A percentile compares a stretch with the other conserved stretches of the same genome.
These are phyloP conservation scores for Medicago ruthenica DNA, from an alignment of 306 rosid genomes.

Conservation along the genomic window DNA sequence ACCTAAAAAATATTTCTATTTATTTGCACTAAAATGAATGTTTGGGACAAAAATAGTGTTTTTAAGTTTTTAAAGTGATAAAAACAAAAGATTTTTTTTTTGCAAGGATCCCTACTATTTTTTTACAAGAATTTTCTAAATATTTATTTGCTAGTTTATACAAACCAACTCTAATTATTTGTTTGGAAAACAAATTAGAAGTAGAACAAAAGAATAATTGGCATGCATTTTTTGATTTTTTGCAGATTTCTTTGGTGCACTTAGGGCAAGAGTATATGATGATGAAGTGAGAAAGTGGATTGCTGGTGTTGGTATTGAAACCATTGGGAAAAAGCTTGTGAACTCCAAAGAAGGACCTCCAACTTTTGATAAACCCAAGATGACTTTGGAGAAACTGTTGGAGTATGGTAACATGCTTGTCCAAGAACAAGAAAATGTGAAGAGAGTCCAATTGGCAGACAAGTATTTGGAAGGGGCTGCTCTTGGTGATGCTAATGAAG, in stretches of 20 bases:
- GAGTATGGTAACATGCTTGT: slow-evolving; percentile 83
- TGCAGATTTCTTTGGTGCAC: slow-evolving; percentile 80
- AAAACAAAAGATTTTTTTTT: too few relatives aligned
- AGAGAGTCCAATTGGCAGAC: slow-evolving; percentile 82
- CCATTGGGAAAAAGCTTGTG: slow-evolving; percentile 69
- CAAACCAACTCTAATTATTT: too few relatives aligned
- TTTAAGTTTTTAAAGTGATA: too few relatives aligned
- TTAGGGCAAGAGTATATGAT: slow-evolving; percentile 75
- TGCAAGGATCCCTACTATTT: too few relatives aligned
- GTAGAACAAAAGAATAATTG: not conserved
- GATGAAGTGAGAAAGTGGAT: slow-evolving; percentile 83
- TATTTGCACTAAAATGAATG: too few relatives aligned
- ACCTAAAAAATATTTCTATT: too few relatives aligned
- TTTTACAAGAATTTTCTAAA: too few relatives aligned
- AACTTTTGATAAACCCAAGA: slow-evolving; percentile 69
- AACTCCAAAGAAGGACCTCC: slow-evolving; percentile 86
- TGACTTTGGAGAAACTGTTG: slow-evolving; percentile 58
- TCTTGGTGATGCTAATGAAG: slow-evolving; percentile 77
- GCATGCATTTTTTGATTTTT: not conserved
- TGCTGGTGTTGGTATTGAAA: slow-evolving; percentile 53
- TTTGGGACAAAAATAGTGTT: too few relatives aligned
- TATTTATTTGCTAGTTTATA: too few relatives aligned
- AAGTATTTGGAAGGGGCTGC: slow-evolving; percentile 78
- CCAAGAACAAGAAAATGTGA: slow-evolving; percentile 78
- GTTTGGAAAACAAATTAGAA: too few relatives aligned